A percentile compares a stretch with the other conserved stretches of the same genome.
Evolutionary conservation across 306 rosid genomes (phyloP).

Genomic region (Prunus fruticosa): DNA sequence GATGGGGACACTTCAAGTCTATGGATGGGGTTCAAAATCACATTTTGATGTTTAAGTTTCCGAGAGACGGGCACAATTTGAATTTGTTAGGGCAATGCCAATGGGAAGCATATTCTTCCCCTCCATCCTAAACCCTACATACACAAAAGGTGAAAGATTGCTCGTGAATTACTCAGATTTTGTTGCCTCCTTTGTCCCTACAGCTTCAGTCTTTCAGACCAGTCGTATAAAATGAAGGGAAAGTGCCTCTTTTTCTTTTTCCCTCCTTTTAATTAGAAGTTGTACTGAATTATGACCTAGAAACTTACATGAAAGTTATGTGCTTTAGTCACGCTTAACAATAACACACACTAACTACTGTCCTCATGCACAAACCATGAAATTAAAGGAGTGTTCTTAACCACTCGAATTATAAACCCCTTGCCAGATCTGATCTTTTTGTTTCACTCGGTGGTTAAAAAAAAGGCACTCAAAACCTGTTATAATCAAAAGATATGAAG

Average conservation of each 20-base stretch:
- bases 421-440: too few relatives aligned
- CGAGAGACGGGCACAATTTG: too few relatives aligned
- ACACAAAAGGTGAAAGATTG: constrained; percentile 6
- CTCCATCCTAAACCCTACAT: too few relatives aligned
- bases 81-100: not conserved
- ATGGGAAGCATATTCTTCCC: constrained; percentile 1
- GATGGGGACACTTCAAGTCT: not conserved
- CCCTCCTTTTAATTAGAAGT: not conserved
- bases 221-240: too few relatives aligned
- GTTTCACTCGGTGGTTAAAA: too few relatives aligned
- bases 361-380: not conserved
- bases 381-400: not conserved
- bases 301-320: not conserved
- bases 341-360: not conserved
- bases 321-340: not conserved
- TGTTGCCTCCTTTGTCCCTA: not conserved
- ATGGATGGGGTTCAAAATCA: too few relatives aligned
- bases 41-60: too few relatives aligned
- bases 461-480: too few relatives aligned
- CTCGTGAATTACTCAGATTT: not conserved
- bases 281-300: not conserved
- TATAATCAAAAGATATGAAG: too few relatives aligned
- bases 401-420: too few relatives aligned
- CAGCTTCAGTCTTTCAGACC: not conserved
- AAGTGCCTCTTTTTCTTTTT: too few relatives aligned